A percentile compares a stretch with the other conserved stretches of the same genome.
Conservation (phyloP, 805 yeast species). For the Wickerhamiella vanderwaltii region DNA sequence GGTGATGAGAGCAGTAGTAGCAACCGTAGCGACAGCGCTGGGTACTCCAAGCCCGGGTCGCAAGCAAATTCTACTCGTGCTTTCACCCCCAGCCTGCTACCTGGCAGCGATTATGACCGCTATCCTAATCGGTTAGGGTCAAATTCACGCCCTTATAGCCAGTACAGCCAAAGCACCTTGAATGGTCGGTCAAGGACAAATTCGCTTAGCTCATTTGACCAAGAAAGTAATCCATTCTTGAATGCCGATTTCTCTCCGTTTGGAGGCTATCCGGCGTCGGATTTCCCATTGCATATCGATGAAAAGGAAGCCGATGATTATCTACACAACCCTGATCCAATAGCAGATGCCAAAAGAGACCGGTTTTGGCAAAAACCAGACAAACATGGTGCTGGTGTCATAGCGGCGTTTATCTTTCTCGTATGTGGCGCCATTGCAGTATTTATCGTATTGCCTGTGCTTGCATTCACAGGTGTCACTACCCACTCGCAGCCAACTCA, state of each 20-base stretch:
- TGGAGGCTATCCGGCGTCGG: constrained; percentile 92
- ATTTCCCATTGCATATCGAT: constrained; percentile 81
- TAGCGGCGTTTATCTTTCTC: constrained; percentile 37
- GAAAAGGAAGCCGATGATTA: constrained; percentile 94
- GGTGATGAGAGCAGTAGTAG: constrained; percentile 12
- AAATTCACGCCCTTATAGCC: constrained; percentile 8
- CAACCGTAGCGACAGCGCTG: constrained; percentile 9
- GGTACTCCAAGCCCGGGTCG: constrained; percentile 8
- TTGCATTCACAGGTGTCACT: constrained; percentile 68
- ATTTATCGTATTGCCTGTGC: constrained; percentile 68
- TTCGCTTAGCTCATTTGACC: constrained; percentile 15
- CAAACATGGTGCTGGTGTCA: constrained; percentile 27
- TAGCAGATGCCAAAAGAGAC: constrained; percentile 77
- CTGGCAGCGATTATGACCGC: constrained; percentile 27
- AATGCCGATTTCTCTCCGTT: constrained; percentile 50
- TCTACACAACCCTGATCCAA: constrained; percentile 91
- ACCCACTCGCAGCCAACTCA: constrained; percentile 17
- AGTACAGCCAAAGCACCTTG: constrained; percentile 10
- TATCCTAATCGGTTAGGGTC: constrained; percentile 25
- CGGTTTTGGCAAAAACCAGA: constrained; percentile 28
- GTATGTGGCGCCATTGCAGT: constrained; percentile 51
- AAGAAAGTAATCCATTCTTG: constrained; percentile 21
- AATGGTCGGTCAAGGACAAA: constrained; percentile 14
- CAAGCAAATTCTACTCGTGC: constrained; percentile 13
- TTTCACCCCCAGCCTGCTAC: constrained; percentile 16